Base-by-base conservation (phyloP, 2,329 filamentous ascomycete genomes). In the Ascochyta pisi region DNA sequence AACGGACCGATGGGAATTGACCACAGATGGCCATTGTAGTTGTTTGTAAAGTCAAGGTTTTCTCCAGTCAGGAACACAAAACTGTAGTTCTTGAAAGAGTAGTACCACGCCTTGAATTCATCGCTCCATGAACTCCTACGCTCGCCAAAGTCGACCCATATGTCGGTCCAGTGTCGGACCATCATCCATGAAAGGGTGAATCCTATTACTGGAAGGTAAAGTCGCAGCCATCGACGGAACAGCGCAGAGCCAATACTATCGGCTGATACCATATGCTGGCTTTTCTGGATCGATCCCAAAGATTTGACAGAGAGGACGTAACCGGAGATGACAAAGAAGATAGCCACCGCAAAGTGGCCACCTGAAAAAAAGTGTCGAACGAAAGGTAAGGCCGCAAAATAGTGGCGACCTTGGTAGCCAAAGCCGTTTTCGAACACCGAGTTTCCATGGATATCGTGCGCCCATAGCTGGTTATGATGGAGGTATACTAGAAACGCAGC, bases 401-500 rank as follows among this genome's bases (percentile, higher is more conserved):
- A 71, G 41, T 71, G 68, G 39, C 47, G 66, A 8, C 64, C 66
- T 49, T 73, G 58, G 47, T 65, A 74, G 19, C 72, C 71, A 29
- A 70, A 75, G 0, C 60, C 23, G 26, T 67, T 71, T 42, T 75
- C 72, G 43, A 68, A 83, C 73, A 69, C 83, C 77, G 42, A 79
- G 73, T 58, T 78, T 66, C 63, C 82, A 81, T 34, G 83, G 80
- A 58, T 79, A 19, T 62, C 64, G 39, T 74, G 71, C 8, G 89
- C 7, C 79, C 79, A 75, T 58, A 69, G 26, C 69, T 73, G 53
- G 68, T 76, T 70, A 86, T 86, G 40, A 49, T 87, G 84, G 62
- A 82, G 78, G 70, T 89, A 89, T 13, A 90, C 87, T 26, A 89
- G 69, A 27, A 90, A 79, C 3, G 87, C 86, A 4, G 87, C 86